A percentile compares a stretch with the other conserved stretches of the same genome.
These are phyloP conservation scores for Pichia sporocuriosa DNA, from an alignment of 805 yeast species.

Conservation along the genomic window DNA sequence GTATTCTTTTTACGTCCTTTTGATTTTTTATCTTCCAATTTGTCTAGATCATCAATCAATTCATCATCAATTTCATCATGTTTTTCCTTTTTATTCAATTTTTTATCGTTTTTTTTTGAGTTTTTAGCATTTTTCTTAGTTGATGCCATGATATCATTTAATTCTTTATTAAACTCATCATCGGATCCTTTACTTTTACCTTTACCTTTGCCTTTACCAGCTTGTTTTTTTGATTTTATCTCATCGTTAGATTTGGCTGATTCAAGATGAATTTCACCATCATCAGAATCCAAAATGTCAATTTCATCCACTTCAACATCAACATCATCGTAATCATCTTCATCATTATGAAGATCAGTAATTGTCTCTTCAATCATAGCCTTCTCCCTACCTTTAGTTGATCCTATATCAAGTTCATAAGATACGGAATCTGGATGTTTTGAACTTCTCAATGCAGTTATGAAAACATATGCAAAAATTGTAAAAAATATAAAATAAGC, in stretches of 20 bases:
- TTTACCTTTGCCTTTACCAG: not conserved
- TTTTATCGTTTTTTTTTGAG: not conserved
- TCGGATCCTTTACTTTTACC: constrained; percentile 1
- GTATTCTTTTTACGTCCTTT: constrained; percentile 5
- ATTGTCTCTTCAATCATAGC: constrained; percentile 6
- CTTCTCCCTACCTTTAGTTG: constrained; percentile 1
- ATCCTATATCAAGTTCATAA: constrained; percentile 13
- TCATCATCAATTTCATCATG: not conserved
- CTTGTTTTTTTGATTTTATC: not conserved
- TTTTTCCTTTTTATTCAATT: not conserved
- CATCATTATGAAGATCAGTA: not conserved
- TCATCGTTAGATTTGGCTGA: too few relatives aligned
- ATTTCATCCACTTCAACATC: constrained; percentile 5
- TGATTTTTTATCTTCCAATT: not conserved
- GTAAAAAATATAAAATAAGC: constrained; percentile 11
- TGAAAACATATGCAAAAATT: constrained; percentile 11
- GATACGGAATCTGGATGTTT: constrained; percentile 1
- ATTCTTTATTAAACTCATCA: constrained; percentile 1
- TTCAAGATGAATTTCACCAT: constrained; percentile 5
- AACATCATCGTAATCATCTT: not conserved
- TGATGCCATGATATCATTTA: not conserved
- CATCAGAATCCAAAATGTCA: constrained; percentile 8
- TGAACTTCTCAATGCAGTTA: constrained; percentile 6
- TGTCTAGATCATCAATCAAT: constrained; percentile 2
- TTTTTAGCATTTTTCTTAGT: not conserved